Percentiles rank a stretch among this genome's conserved stretches.
Conservation (phyloP, 2,329 filamentous ascomycete species). For the Colletotrichum lentis region DNA sequence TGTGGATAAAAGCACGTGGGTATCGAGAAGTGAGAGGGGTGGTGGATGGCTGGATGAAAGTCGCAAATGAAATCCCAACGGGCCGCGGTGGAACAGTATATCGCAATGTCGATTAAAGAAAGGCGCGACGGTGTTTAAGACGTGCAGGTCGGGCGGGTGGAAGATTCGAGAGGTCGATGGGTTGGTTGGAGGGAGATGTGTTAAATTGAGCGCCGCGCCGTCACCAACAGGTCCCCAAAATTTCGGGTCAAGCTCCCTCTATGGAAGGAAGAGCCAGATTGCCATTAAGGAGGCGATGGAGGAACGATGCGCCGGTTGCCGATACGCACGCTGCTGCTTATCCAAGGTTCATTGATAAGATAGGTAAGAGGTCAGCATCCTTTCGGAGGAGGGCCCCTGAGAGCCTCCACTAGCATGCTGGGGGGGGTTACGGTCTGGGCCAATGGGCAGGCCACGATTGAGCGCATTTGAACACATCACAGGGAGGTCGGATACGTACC, state of each 20-base stretch:
- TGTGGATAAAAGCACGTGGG: conserved; percentile 42
- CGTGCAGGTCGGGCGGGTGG: conserved; percentile 34
- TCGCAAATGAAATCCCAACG: conserved; percentile 31
- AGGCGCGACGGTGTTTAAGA: conserved; percentile 34
- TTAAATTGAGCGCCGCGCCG: conserved; percentile 37
- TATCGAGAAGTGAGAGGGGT: conserved; percentile 20
- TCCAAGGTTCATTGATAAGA: conserved; percentile 17
- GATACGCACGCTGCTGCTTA: conserved; percentile 28
- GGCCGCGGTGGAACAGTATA: conserved; percentile 9
- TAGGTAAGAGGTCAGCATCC: background rate
- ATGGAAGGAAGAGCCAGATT: conserved; percentile 38
- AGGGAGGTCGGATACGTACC: conserved; percentile 13
- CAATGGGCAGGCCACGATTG: conserved; percentile 8
- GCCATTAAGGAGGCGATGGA: conserved; percentile 37
- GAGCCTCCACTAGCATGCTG: conserved; percentile 5
- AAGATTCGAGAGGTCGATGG: conserved; percentile 36
- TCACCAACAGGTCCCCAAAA: conserved; percentile 33
- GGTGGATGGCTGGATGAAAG: conserved; percentile 6
- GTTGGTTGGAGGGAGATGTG: conserved; percentile 36
- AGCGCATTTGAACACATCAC: conserved; percentile 13
- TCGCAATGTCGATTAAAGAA: conserved; percentile 11
- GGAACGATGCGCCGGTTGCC: conserved; percentile 33
- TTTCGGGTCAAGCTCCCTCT: conserved; percentile 36
- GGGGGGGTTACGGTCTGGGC: conserved; percentile 22
- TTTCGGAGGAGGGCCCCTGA: conserved; percentile 26